phyloP scores from a whole-genome alignment of 2,329 filamentous ascomycete genomes.

The Aspergillus sp. region DNA sequence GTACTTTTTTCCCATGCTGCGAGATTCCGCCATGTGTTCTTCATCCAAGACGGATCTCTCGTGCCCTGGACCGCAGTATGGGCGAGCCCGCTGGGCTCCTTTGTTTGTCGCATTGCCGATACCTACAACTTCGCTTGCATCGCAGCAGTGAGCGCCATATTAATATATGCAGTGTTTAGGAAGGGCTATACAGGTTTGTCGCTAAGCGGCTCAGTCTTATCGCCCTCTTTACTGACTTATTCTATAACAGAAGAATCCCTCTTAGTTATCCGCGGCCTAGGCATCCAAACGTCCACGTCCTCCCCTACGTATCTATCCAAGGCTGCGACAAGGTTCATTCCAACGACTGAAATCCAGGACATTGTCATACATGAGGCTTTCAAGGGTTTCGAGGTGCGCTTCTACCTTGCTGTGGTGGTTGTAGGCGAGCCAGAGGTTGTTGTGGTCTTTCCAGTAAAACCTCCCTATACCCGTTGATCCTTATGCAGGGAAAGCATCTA shows the following conservation, averaged over 20 bases:
- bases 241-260: slow-evolving; percentile 71
- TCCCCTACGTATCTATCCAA: slow-evolving; percentile 66
- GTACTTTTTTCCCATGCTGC: slow-evolving; percentile 39
- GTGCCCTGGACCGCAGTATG: slow-evolving; percentile 34
- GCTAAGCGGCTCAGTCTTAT: neutral
- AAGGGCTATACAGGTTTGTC: slow-evolving; percentile 54
- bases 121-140: slow-evolving; percentile 45
- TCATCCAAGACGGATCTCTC: slow-evolving; percentile 25
- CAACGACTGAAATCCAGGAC: slow-evolving; percentile 87
- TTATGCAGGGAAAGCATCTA: slow-evolving; percentile 1
- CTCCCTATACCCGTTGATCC: neutral
- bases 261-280: slow-evolving; percentile 82
- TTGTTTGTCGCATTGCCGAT: slow-evolving; percentile 38
- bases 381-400: slow-evolving; percentile 83
- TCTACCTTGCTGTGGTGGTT: slow-evolving; percentile 86
- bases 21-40: slow-evolving; percentile 31
- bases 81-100: slow-evolving; percentile 32
- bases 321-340: slow-evolving; percentile 73
- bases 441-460: slow-evolving; percentile 81
- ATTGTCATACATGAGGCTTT: slow-evolving; percentile 96
- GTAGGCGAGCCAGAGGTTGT: slow-evolving; percentile 85
- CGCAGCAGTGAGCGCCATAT: slow-evolving; percentile 35
- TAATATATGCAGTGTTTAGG: slow-evolving; percentile 47
- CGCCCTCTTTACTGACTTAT: slow-evolving; percentile 3
- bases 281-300: slow-evolving; percentile 80